Evolutionary conservation across 2,329 filamentous ascomycete genomes (phyloP), one percentile per base, ranked within the genome.

Genomic region (Stachybotrys chartarum): DNA sequence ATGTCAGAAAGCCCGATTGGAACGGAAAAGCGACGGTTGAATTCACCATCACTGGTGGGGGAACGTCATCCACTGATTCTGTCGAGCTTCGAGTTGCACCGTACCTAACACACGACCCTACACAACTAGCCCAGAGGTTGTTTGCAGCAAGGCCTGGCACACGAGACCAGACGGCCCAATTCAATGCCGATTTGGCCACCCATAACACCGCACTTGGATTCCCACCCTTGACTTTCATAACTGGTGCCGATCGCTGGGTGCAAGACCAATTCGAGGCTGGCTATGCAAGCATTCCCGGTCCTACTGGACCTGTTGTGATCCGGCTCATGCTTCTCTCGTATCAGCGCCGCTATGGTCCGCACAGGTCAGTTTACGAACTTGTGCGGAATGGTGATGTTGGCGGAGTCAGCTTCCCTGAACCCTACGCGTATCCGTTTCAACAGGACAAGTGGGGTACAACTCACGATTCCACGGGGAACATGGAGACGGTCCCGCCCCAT

Each of bases 211-310:
- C 17, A 5, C 39, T 49, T 1, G 49, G 57, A 31, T 55, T 3
- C 31, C 53, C 50, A 8, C 58, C 24, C 51, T 3, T 57, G 17
- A 52, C 50, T 35, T 30, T 56, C 4, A 55, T 60, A 45, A 53
- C 57, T 7, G 31, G 24, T 11, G n/a, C 7, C 8, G 70, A 74
- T 52, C 58, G 67, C 30, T 76, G 72, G 73, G 66, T 66, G 0
- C 72, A 75, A 51, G 72, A 76, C 56, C 67, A 70, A 46, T 59
- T 75, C 30, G 72, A 75, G 58, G 67, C 72, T 0, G 72, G 62
- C 0, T 76, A 72, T 54, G 59, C 64, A 0, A 72, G 66, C 50
- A 75, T 75, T 53, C 73, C 73, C 0, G 72, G 71, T 0, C 68
- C 68, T 0, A 47, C 69, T 4, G 68, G 71, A 0, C 61, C 69